phyloP scores from a whole-genome alignment of 371 early-diverging fungal genomes.

The Actinomortierella wolfii region DNA sequence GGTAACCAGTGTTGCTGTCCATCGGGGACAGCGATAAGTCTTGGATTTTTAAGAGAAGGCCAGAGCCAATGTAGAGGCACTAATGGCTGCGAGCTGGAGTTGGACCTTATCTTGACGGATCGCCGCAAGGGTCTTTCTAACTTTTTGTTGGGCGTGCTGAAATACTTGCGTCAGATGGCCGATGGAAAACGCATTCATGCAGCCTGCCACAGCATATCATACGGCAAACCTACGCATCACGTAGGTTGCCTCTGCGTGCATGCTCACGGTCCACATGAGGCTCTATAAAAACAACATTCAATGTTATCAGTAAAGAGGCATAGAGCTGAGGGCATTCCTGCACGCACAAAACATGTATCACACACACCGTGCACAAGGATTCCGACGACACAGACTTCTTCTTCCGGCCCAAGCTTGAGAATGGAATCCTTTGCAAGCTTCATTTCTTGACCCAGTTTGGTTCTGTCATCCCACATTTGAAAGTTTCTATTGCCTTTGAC shows the following conservation, averaged over 20 bases:
- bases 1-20: slow-evolving; percentile 14
- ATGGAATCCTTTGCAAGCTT: slow-evolving; percentile 18
- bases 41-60: slow-evolving; percentile 19
- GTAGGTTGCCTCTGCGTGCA: slow-evolving; percentile 13
- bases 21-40: slow-evolving; percentile 14
- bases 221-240: slow-evolving; percentile 19
- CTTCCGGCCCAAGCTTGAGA: slow-evolving; percentile 9
- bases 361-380: slow-evolving; percentile 17
- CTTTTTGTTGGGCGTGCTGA: slow-evolving; percentile 8
- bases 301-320: too few species aligned
- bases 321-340: too few species aligned
- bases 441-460: slow-evolving; percentile 21
- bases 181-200: slow-evolving; percentile 12
- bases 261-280: slow-evolving; percentile 11
- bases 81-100: slow-evolving; percentile 7
- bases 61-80: slow-evolving; percentile 23
- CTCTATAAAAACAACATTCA: slow-evolving; percentile 7
- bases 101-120: slow-evolving; percentile 18
- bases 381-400: slow-evolving; percentile 16
- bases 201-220: slow-evolving; percentile 7
- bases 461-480: slow-evolving; percentile 23
- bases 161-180: slow-evolving; percentile 17
- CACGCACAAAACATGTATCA: too few species aligned
- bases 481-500: slow-evolving; percentile 7
- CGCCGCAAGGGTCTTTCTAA: slow-evolving; percentile 10